Evolutionary conservation across 805 yeast genomes (phyloP), one percentile per base, ranked within the genome.

Genomic region (Saccharomycopsis schoenii): DNA sequence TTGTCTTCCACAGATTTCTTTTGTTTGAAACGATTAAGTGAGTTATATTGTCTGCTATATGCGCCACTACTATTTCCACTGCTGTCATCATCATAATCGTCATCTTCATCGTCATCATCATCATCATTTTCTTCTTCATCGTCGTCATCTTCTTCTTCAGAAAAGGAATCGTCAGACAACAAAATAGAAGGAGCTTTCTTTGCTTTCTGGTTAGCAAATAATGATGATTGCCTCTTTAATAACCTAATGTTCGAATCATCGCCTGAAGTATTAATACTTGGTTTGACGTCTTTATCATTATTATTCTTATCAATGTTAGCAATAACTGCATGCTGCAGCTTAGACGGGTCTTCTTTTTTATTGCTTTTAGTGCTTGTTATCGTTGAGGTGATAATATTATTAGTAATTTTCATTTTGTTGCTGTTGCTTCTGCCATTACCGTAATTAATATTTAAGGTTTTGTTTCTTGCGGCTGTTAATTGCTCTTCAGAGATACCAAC

Each of bases 161-260:
- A 57, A 25, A 58, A 61, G 0, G 65, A 63, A 50, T 61, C 60
- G 42, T 63, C 65, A n/a, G 63, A 60, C 24, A 61, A 55, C 10
- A 62, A n/a, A 4, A 63, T 47, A 11, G 64, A 51, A 24, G 47
- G 58, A 19, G 42, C 29, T n/a, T 59, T 59, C 12, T 47, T 47
- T 4, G 52, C 10, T 24, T 42, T 56, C 9, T 57, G 56, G 17
- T 29, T 41, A 17, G 61, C 56, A 21, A 60, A 60, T 10, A 62
- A 19, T 14, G 63, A 60, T 25, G 63, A 58, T 37, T 58, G 59
- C 21, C 56, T 57, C 17, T 60, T 58, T 29, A 62, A 51, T 40
- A 60, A 42, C n/a, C n/a, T 47, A 19, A 43, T 61, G 3, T 55
- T 42, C 1, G 62, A 60, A 9, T 40, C 55, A 36, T 47, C 52